Percentiles rank a stretch among this genome's conserved stretches.
Conservation (phyloP, 1,139 yeast species). For the Hemisphaericaspora lyxosophila region DNA sequence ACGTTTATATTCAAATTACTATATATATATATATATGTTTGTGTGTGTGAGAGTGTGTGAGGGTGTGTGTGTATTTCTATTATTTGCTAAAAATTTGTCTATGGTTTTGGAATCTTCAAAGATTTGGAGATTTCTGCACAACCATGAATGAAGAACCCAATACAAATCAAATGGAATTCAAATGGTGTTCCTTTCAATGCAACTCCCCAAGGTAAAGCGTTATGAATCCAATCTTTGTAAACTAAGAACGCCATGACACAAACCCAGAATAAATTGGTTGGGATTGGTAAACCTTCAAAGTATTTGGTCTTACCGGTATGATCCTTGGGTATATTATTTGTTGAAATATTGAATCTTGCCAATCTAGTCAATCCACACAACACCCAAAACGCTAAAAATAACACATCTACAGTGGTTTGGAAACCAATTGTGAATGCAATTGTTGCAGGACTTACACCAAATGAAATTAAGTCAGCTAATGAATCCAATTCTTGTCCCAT, state of each 20-base stretch:
- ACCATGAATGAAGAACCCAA: constrained; percentile 74
- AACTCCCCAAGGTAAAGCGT: constrained; percentile 66
- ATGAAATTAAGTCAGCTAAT: constrained; percentile 88
- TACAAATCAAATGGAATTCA: constrained; percentile 73
- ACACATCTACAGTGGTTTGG: constrained; percentile 76
- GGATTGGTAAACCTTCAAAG: constrained; percentile 96
- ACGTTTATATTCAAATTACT: neutral
- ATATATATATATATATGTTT: constrained; percentile 1
- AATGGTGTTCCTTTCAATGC: constrained; percentile 51
- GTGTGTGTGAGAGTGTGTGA: no score
- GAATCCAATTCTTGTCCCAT: constrained; percentile 98
- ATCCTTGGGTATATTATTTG: constrained; percentile 89
- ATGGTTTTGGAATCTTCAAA: constrained; percentile 86
- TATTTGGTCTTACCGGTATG: constrained; percentile 72
- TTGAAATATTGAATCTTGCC: constrained; percentile 94
- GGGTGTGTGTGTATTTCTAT: neutral
- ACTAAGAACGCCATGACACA: constrained; percentile 67
- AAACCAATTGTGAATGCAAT: constrained; percentile 91
- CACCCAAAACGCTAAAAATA: constrained; percentile 79
- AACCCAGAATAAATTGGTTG: constrained; percentile 79
- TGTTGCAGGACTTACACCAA: constrained; percentile 91
- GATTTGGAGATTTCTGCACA: constrained; percentile 91
- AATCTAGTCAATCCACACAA: constrained; percentile 90
- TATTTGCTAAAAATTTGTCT: constrained; percentile 16
- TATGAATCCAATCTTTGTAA: constrained; percentile 45